Percentiles rank a stretch among this genome's conserved stretches.
Evolutionary conservation across 805 yeast genomes (phyloP).

Genomic region (Cyberlindnera americana): DNA sequence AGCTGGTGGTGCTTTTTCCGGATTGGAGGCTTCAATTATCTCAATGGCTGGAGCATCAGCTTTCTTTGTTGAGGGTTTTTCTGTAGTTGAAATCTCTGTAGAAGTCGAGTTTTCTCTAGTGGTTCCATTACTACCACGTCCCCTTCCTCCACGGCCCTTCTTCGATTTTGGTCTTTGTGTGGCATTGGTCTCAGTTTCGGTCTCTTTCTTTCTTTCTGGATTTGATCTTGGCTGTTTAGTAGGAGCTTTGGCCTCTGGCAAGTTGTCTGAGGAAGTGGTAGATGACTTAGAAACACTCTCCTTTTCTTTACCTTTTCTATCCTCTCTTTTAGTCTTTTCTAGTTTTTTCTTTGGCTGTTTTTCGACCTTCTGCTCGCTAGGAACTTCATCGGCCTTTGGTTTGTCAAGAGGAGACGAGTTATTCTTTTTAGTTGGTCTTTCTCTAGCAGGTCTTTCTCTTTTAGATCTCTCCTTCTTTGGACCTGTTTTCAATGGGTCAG

Average conservation of each 20-base stretch:
- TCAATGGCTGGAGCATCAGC: neutral
- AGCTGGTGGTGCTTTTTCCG: neutral
- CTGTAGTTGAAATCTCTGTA: neutral
- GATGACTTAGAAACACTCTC: too few relatives aligned
- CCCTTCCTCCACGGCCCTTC: neutral
- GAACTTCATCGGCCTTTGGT: too few relatives aligned
- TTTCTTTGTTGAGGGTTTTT: neutral
- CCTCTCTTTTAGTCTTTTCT: conserved; percentile 1
- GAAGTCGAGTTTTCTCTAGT: neutral
- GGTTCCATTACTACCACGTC: conserved; percentile 2
- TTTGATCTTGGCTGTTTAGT: neutral
- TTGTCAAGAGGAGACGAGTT: too few relatives aligned
- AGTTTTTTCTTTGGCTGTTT: neutral
- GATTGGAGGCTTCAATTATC: neutral
- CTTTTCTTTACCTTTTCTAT: too few relatives aligned
- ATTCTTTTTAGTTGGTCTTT: neutral
- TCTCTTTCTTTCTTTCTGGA: too few relatives aligned
- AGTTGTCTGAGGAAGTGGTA: too few relatives aligned
- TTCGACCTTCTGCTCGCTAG: neutral
- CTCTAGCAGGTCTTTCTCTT: neutral
- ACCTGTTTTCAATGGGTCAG: neutral
- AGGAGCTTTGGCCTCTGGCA: too few relatives aligned
- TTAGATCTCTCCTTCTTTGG: neutral
- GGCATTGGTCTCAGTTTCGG: neutral
- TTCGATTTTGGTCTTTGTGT: neutral